phyloP scores from a whole-genome alignment of 2,329 filamentous ascomycete genomes.

The Hypoxylon sp. region DNA sequence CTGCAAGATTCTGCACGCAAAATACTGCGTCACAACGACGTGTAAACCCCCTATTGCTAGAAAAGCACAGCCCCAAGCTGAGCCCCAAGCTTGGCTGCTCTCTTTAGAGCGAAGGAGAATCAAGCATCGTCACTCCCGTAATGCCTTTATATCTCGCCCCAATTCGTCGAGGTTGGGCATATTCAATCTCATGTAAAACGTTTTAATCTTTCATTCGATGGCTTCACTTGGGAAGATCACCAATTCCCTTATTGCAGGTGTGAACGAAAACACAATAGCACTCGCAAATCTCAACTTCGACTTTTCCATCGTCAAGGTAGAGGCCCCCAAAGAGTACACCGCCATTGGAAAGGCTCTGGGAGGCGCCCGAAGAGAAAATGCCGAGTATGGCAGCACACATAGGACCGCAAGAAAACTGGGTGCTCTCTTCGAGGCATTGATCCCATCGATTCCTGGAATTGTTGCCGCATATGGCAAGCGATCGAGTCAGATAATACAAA shows the following conservation, averaged over 20 bases:
- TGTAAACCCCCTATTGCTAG: background rate
- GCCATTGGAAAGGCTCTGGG: slow-evolving; percentile 54
- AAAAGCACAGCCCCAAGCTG: background rate
- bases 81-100: background rate
- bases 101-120: background rate
- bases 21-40: background rate
- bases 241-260: background rate
- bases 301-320: slow-evolving; percentile 59
- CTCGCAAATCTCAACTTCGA: slow-evolving; percentile 58
- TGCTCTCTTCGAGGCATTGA: slow-evolving; percentile 56
- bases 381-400: slow-evolving; percentile 58
- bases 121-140: background rate
- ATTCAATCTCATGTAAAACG: background rate
- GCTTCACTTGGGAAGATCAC: background rate
- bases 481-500: slow-evolving; percentile 18
- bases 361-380: slow-evolving; percentile 50
- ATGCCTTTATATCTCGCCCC: background rate
- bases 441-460: slow-evolving; percentile 55
- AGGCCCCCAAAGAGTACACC: slow-evolving; percentile 58
- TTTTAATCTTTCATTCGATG: background rate
- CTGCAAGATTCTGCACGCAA: background rate
- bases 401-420: slow-evolving; percentile 58
- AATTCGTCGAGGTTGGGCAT: background rate
- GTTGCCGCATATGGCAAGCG: slow-evolving; percentile 47
- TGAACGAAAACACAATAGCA: slow-evolving; percentile 33